Evolutionary conservation across 2,329 filamentous ascomycete species (phyloP).

Genomic region (Exophiala calicioides): DNA sequence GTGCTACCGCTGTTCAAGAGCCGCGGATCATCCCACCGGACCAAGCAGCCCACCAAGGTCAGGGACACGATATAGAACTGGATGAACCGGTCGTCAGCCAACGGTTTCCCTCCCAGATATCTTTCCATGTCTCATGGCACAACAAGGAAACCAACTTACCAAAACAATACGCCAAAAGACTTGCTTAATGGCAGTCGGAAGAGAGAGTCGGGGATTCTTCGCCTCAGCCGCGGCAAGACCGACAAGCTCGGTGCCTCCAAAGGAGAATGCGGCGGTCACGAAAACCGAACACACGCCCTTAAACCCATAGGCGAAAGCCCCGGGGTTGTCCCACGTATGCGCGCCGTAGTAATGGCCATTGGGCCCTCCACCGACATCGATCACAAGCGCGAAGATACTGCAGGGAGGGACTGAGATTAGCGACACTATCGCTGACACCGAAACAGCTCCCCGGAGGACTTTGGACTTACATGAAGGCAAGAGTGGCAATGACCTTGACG

Average conservation of each 20-base stretch:
- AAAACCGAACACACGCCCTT: constrained; percentile 65
- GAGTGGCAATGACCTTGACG: constrained; percentile 75
- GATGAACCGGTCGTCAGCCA: neutral
- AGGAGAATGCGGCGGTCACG: constrained; percentile 64
- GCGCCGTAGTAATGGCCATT: constrained; percentile 71
- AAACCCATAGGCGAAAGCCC: constrained; percentile 70
- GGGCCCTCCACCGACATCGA: constrained; percentile 78
- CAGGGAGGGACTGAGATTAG: constrained; percentile 61
- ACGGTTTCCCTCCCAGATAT: too few relatives aligned
- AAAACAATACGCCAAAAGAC: constrained; percentile 89
- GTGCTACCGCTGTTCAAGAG: constrained; percentile 62
- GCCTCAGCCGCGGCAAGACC: constrained; percentile 62
- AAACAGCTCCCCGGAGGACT: constrained; percentile 71
- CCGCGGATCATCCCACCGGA: constrained; percentile 67
- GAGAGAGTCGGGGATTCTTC: constrained; percentile 62
- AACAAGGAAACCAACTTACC: constrained; percentile 19
- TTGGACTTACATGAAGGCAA: constrained; percentile 78
- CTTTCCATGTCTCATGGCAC: too few relatives aligned
- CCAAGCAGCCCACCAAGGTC: constrained; percentile 75
- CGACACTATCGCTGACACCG: constrained; percentile 80
- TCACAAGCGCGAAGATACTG: constrained; percentile 78
- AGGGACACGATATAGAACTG: constrained; percentile 81
- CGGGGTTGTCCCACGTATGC: constrained; percentile 72
- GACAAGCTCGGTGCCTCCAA: constrained; percentile 63
- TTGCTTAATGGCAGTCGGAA: constrained; percentile 86